Base-by-base conservation (phyloP, 2,329 filamentous ascomycete species). In the Fusarium sambucinum region DNA sequence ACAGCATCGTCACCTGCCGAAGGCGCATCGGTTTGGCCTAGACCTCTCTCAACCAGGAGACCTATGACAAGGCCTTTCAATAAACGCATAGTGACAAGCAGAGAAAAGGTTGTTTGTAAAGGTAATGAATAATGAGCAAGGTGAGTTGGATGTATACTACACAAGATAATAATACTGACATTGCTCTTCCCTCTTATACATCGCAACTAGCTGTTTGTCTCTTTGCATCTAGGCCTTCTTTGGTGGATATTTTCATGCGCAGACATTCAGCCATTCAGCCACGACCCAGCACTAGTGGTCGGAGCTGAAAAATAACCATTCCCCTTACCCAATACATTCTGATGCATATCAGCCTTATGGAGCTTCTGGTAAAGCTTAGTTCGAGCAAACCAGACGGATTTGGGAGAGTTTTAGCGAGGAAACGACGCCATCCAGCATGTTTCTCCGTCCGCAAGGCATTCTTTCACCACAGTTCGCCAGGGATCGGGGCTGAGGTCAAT, bases 281-380 rank as follows among this genome's bases (percentile, higher is more conserved):
- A 45, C 12, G 12, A 21, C 17, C n/a, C 10, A 27, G 32, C 45
- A 40, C 58, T 60, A 61, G 38, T 37, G 35, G 2, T n/a, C 10
- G 8, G 14, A 61, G 58, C 58, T 61, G 58, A 61, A 61, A 61
- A 44, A 5, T 21, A 16, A 12, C 17, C 21, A 53, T 29, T 46
- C 41, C 41, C 37, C 5, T 9, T 14, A 3, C 8, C 48, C 35
- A 41, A 63, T 38, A 25, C 42, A 30, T 6, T 63, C 47, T 25
- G 41, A 17, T 7, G n/a, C 30, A 29, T n/a, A 32, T 54, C 45
- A 61, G 58, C 58, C 58, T 54, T 54, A 54, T 54, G 55, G 55
- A 23, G 44, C 44, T 30, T 23, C 16, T 53, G 38, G 21, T 13
- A 25, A 37, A 42, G 8, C 38, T 13, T 27, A 51, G 21, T 19